Percentiles rank a stretch among this genome's conserved stretches.
Conservation (phyloP, 495 filamentous ascomycete genomes). For the Hypomontagnella submonticulosa region DNA sequence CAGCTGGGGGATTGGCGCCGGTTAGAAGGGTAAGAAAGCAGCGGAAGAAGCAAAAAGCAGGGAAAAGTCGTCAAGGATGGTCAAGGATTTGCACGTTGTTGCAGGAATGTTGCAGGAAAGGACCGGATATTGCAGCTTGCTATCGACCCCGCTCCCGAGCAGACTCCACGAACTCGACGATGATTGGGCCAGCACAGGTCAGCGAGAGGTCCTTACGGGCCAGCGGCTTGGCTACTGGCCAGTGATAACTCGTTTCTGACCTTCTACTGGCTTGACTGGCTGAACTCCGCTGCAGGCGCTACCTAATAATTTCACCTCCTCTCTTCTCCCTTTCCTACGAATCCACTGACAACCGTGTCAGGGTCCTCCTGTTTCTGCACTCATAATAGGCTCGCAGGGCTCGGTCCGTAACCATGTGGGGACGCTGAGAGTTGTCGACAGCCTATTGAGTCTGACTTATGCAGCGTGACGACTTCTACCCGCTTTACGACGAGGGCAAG, state of each 20-base stretch:
- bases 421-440: constrained; percentile 37
- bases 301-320: constrained; percentile 34
- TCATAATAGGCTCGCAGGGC: constrained; percentile 40
- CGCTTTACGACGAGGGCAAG: constrained; percentile 6
- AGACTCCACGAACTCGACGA: constrained; percentile 11
- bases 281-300: constrained; percentile 13
- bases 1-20: constrained; percentile 30
- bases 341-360: constrained; percentile 33
- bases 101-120: background rate
- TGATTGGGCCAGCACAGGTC: constrained; percentile 22
- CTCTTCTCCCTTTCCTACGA: constrained; percentile 12
- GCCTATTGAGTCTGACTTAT: constrained; percentile 42
- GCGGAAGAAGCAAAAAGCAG: background rate
- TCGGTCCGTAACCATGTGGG: constrained; percentile 43
- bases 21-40: constrained; percentile 20
- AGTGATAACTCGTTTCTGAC: background rate
- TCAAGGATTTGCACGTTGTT: constrained; percentile 25
- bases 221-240: constrained; percentile 1
- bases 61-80: constrained; percentile 17
- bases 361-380: constrained; percentile 35
- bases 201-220: background rate
- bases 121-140: background rate
- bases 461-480: constrained; percentile 34
- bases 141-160: constrained; percentile 33
- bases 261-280: constrained; percentile 12